Base-by-base conservation (phyloP, 805 yeast genomes). In the Phaffomyces opuntiae region DNA sequence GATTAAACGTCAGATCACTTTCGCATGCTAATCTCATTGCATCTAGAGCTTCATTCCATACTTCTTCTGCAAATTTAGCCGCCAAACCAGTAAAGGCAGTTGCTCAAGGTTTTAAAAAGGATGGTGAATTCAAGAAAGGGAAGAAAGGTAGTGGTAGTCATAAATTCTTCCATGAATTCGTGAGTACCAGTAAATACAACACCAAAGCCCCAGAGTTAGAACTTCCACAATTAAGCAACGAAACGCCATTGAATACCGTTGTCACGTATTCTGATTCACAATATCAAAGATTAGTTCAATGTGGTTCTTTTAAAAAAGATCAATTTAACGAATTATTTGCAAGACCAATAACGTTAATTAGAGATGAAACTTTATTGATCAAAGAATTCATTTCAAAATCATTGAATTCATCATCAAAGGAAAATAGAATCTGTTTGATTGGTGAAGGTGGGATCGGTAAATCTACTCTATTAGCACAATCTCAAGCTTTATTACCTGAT, bases 381-480 rank as follows among this genome's bases (percentile, higher is more conserved):
- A 53, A 66, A 24, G 57, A 66, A 1, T 63, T 80, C 39, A 56
- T 80, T 11, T 48, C 64, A 16, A 61, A 62, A 7, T 60, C 74
- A 25, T 49, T 54, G 3, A 42, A 48, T 0, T 40, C 68, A 0
- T 39, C 57, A 6, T 57, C 74, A 0, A 61, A 74, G 1, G 55
- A 64, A 12, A 83, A 79, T 57, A 72, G 83, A 54, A 54, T 74
- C 29, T 67, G 81, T 29, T 49, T 87, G n/a, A 61, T 76, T 19
- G 96, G 96, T 38, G 81, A 75, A 45, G 65, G 76, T 38, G 96
- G 96, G 41, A 72, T 77, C 11, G 97, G 97, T 8, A 90, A 89
- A 67, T 77, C 91, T 4, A 77, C 87, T 0, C 57, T 82, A 35
- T 55, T 89, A 40, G 63, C 90, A 0, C 96, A 89, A 62, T 70